Evolutionary conservation across 768 basidiomycete species (phyloP).

Genomic region (Thelephora ganbajun): DNA sequence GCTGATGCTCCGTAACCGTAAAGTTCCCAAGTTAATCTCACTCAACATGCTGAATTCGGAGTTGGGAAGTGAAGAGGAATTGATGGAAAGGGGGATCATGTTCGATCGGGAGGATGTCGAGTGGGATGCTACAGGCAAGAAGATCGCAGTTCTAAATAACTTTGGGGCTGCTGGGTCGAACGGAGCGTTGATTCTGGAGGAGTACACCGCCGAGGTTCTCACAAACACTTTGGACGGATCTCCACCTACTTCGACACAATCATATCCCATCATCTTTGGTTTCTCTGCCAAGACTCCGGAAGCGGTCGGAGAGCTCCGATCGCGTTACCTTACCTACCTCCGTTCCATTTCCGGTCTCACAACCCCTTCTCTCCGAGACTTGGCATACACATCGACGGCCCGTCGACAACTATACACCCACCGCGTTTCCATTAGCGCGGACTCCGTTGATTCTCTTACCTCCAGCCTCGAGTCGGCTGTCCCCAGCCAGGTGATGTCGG

Average conservation of each 20-base stretch:
- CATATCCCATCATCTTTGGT: conserved; percentile 31
- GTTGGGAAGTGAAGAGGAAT: conserved; percentile 24
- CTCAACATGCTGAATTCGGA: conserved; percentile 38
- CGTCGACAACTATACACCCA: conserved; percentile 42
- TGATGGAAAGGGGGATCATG: conserved; percentile 31
- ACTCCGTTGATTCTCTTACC: conserved; percentile 20
- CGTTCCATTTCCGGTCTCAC: conserved; percentile 7
- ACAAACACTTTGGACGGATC: background rate
- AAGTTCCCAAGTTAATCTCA: conserved; percentile 49
- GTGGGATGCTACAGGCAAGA: conserved; percentile 27
- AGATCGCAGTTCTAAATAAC: conserved; percentile 54
- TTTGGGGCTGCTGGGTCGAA: conserved; percentile 71
- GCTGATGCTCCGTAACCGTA: conserved; percentile 44
- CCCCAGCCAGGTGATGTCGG: conserved; percentile 13
- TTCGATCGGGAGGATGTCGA: conserved; percentile 26
- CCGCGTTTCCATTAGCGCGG: conserved; percentile 36
- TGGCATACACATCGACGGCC: conserved; percentile 57
- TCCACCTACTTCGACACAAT: background rate
- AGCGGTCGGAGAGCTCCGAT: conserved; percentile 34
- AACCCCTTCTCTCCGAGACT: conserved; percentile 25
- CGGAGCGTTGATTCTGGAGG: conserved; percentile 45
- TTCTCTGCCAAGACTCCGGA: conserved; percentile 43
- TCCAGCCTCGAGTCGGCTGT: conserved; percentile 16
- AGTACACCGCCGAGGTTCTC: conserved; percentile 12
- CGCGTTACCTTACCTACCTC: conserved; percentile 35